phyloP scores from a whole-genome alignment of 2,329 filamentous ascomycete genomes.

The Fonsecaea nubica region DNA sequence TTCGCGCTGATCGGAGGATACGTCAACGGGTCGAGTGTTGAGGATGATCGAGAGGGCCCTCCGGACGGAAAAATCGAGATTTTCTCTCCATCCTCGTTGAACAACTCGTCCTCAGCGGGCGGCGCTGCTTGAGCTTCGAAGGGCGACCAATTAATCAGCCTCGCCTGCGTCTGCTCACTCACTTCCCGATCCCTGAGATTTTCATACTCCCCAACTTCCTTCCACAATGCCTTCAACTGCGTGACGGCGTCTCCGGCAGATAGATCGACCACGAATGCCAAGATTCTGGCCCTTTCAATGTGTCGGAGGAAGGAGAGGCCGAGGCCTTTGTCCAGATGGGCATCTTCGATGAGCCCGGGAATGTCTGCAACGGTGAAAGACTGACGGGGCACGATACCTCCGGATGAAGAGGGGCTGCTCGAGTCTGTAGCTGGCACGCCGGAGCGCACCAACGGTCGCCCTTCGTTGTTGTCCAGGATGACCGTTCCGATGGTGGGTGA shows the following conservation, averaged over 20 bases:
- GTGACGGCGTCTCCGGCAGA: slow-evolving; percentile 77
- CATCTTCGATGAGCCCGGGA: slow-evolving; percentile 88
- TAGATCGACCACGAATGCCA: slow-evolving; percentile 93
- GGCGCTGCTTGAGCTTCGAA: slow-evolving; percentile 32
- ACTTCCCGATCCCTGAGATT: slow-evolving; percentile 76
- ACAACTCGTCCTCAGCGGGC: slow-evolving; percentile 18
- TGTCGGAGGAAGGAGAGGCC: slow-evolving; percentile 92
- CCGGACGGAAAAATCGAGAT: slow-evolving; percentile 37
- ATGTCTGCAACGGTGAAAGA: slow-evolving; percentile 96
- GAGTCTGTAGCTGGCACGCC: slow-evolving; percentile 40
- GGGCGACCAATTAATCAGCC: slow-evolving; percentile 61
- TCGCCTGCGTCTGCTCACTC: slow-evolving; percentile 66
- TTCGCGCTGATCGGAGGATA: slow-evolving; percentile 84
- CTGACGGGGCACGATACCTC: slow-evolving; percentile 65
- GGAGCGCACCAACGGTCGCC: slow-evolving; percentile 67
- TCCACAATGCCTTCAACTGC: slow-evolving; percentile 84
- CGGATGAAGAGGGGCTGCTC: slow-evolving; percentile 6
- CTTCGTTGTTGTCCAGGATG: slow-evolving; percentile 84
- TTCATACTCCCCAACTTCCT: slow-evolving; percentile 87
- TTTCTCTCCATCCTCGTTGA: slow-evolving; percentile 31
- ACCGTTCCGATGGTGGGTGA: slow-evolving; percentile 96
- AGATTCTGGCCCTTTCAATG: slow-evolving; percentile 88
- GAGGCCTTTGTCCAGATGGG: slow-evolving; percentile 88
- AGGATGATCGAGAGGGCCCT: neutral
- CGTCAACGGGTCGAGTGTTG: slow-evolving; percentile 53